Evolutionary conservation across 129 eudicot genomes (phyloP).

Genomic region (Dittrichia graveolens): DNA sequence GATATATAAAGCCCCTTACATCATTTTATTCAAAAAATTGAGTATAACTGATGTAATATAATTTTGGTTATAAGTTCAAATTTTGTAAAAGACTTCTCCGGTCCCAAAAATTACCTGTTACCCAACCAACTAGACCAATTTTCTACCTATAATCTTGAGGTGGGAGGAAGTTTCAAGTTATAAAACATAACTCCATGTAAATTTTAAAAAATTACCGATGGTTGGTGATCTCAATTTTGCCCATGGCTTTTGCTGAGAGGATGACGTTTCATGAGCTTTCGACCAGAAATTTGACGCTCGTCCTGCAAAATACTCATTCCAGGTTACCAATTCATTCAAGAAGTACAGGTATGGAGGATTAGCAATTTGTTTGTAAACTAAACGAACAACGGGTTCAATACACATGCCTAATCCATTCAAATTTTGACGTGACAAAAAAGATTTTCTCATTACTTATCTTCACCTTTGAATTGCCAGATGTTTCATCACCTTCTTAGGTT

Average conservation of each 20-base stretch:
- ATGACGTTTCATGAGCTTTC: slow-evolving; percentile 66
- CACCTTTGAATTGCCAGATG: no score
- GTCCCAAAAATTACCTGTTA: slow-evolving; percentile 26
- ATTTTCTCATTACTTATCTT: background rate
- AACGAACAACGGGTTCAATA: background rate
- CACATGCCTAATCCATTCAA: no score
- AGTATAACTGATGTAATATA: background rate
- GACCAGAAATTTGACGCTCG: slow-evolving; percentile 56
- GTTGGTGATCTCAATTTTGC: slow-evolving; percentile 45
- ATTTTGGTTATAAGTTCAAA: background rate
- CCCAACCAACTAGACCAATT: background rate
- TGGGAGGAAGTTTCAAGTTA: background rate
- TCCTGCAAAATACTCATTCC: slow-evolving; percentile 54
- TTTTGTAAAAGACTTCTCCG: background rate
- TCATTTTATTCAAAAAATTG: no score
- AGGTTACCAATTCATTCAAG: background rate
- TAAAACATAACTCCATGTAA: background rate
- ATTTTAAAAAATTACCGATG: background rate
- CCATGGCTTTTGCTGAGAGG: slow-evolving; percentile 77
- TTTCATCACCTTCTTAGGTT: no score
- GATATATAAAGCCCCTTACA: background rate
- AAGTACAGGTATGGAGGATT: background rate
- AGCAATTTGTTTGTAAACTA: background rate
- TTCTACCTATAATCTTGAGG: background rate
- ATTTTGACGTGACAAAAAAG: background rate